Base-by-base conservation (phyloP, 2,329 filamentous ascomycete genomes). In the Clonostachys rosea region DNA sequence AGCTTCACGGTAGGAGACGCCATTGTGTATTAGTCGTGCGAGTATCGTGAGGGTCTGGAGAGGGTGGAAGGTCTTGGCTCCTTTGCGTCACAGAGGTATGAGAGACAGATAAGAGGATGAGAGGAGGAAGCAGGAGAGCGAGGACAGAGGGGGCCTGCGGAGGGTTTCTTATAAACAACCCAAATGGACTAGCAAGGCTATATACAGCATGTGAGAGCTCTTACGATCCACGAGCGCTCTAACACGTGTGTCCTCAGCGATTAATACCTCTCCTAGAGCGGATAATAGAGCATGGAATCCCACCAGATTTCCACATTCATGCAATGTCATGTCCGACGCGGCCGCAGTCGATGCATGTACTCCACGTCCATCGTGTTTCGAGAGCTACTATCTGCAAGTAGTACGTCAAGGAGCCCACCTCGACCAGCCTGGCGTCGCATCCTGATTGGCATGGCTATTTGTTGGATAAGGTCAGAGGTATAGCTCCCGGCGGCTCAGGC, bases 1-100 rank as follows among this genome's bases (percentile, higher is more conserved):
- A 86, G 78, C 70, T 83, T 84, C 65, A 84, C 71, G 50, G 68
- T 79, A 44, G 63, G 62, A 24, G 62, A 54, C 47, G 72, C 65
- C 59, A 69, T 65, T 52, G 55, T 10, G 9, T 30, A 30, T 10
- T 65, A 46, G 50, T 30, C 24, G 24, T 47, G 52, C 53, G 52
- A 40, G 40, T 51, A 46, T 44, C 46, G 17, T 16, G 42, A 20
- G 16, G 40, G 24, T 40, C 18, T 33, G 43, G 45, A 52, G 40
- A 49, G 40, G 42, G 24, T 30, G 24, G 24, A 42, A 17, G 16
- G 34, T 34, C 12, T 24, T 43, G 40, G 48, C 24, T 35, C 43
- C 17, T 17, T 7, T 12, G 12, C 8, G 17, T 36, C 34, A 36
- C 17, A 20, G 13, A 17, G 11, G 13, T 18, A 43, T 13, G 20